phyloP scores from a whole-genome alignment of 2,329 filamentous ascomycete genomes.

The Lecanicillium sp. region DNA sequence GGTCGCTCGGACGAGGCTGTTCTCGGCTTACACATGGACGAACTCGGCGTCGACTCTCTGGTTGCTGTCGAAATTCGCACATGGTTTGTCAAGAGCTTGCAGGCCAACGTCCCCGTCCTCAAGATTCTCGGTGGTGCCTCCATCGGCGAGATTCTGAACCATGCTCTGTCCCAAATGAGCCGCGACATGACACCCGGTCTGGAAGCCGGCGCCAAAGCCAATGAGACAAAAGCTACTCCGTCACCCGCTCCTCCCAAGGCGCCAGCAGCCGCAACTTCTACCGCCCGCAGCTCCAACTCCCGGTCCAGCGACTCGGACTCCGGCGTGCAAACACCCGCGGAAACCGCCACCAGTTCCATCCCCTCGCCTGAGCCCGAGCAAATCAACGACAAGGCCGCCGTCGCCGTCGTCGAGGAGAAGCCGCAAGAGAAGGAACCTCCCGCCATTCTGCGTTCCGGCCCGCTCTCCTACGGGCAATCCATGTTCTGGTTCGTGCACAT shows the following conservation, averaged over 20 bases:
- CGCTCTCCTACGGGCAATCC: constrained; percentile 34
- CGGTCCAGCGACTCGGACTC: no score
- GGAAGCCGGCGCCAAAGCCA: no score
- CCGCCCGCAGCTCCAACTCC: no score
- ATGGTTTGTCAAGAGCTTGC: constrained; percentile 41
- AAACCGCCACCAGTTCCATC: no score
- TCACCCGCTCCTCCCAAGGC: no score
- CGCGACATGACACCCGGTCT: background rate
- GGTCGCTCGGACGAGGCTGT: background rate
- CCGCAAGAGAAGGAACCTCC: background rate
- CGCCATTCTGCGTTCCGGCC: constrained; percentile 15
- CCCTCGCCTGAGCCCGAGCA: no score
- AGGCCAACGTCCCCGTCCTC: constrained; percentile 39
- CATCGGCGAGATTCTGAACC: constrained; percentile 3
- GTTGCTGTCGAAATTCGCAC: constrained; percentile 33
- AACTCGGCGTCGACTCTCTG: constrained; percentile 26
- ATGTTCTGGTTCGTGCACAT: constrained; percentile 35
- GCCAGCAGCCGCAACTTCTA: no score
- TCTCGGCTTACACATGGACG: constrained; percentile 3
- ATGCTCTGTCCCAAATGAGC: background rate
- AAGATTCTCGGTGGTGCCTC: constrained; percentile 28
- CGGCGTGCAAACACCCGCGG: no score
- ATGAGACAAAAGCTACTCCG: no score
- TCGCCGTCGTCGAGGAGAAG: background rate
- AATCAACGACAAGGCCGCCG: background rate